A percentile compares a stretch with the other conserved stretches of the same genome.
Evolutionary conservation across 352 stramenopile genomes (phyloP).

Genomic region (Phytophthora pinifolia): DNA sequence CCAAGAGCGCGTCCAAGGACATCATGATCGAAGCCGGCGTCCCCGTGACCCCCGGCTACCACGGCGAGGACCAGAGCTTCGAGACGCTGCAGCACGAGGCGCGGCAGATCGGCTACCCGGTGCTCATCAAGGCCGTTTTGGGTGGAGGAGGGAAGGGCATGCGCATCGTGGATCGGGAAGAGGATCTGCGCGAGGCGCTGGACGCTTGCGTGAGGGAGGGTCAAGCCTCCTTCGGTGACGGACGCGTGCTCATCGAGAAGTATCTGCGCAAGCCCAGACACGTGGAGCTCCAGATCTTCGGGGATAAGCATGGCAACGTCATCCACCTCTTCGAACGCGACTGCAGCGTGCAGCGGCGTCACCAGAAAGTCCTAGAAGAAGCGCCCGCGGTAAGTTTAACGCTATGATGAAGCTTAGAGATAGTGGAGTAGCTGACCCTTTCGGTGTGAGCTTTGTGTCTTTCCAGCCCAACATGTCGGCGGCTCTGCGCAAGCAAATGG

Average conservation of each 20-base stretch:
- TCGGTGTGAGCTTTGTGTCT: neutral
- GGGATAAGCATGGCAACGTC: slow-evolving; percentile 88
- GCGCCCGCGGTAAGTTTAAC: slow-evolving; percentile 74
- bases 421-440: neutral
- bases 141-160: slow-evolving; percentile 93
- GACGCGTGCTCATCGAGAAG: slow-evolving; percentile 91
- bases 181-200: slow-evolving; percentile 79
- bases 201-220: slow-evolving; percentile 88
- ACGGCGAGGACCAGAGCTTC: slow-evolving; percentile 87
- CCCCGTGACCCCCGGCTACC: slow-evolving; percentile 89
- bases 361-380: slow-evolving; percentile 96
- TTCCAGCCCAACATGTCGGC: slow-evolving; percentile 73
- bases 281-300: slow-evolving; percentile 94
- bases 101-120: slow-evolving; percentile 88
- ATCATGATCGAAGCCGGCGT: slow-evolving; percentile 90
- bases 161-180: slow-evolving; percentile 84
- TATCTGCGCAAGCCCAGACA: slow-evolving; percentile 89
- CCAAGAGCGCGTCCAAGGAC: slow-evolving; percentile 91
- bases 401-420: neutral
- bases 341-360: slow-evolving; percentile 89
- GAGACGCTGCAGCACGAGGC: slow-evolving; percentile 77
- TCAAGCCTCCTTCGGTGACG: slow-evolving; percentile 89
- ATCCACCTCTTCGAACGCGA: slow-evolving; percentile 92
- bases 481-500: slow-evolving; percentile 86
- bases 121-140: slow-evolving; percentile 93